Base-by-base conservation (phyloP, 192 early-diverging fungal species). In the Spinellus fusiger region DNA sequence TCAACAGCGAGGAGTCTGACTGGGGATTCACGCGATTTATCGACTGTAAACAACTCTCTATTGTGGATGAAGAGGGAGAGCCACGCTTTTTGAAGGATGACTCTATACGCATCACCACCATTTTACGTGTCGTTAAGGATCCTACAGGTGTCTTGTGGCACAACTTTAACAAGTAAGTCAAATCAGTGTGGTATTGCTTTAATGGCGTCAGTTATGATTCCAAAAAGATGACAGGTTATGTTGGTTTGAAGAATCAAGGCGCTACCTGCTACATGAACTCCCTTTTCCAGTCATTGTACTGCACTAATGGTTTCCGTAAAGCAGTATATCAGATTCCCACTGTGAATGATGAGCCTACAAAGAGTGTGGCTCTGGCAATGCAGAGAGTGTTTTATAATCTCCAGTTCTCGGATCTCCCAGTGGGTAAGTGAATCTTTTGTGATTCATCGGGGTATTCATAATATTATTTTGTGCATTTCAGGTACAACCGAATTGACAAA, bases 201-300 rank as follows among this genome's bases (percentile, higher is more conserved):
- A 35, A 62, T 50, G 20, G 40, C 34, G 3, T 5, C 57, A 88
- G 86, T 66, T 96, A 91, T 76, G 90, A 94, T 68, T 97, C 95
- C 25, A 92, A 90, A 70, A 80, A 82, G 54, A 79, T 85, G 68
- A 94, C 94, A 31, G 95, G 96, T 10, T 94, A 79, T 73, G 92
- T 98, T 25, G 96, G 95, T 0, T 74, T 99, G 55, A 90, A 89
- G 63, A 99, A 99, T 71, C 95, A 98, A 72, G 97, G 94, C 16
- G 94, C 95, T 1, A 99, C 97, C 0, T 95, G 97, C 76, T 99
- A 99, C 71, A 95, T 99, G 93, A 99, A 98, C 79, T 96, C 94
- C 51, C 77, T 98, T 18, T 80, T 99, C 34, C 97, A 99, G 68
- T 94, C 92, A 22, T 78, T 98, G 29, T 98, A 90, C 64, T 96